Evolutionary conservation across 164 flowering plant species (phyloP), one percentile per base, ranked within the genome.

Genomic region (Aristolochia contorta): DNA sequence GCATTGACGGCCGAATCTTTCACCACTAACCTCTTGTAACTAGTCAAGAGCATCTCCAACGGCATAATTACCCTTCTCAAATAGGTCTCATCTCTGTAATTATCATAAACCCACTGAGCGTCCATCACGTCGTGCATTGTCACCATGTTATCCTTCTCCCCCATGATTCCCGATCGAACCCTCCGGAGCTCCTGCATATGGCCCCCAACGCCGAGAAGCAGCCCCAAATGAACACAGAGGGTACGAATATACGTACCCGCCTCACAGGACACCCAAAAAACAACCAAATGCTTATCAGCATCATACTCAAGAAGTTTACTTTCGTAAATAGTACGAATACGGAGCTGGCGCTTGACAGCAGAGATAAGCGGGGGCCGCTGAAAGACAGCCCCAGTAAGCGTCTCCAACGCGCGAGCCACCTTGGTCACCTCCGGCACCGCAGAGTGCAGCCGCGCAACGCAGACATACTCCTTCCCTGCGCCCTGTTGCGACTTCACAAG

Each of bases 1-100:
- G 92, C 92, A 77, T 86, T 86, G 30, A 86, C 92, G 7, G 92
- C 87, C 0, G 87, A 84, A 69, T 86, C 92, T 77, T 86, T 86
- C n/a, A 86, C 92, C 23, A 84, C 92, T 72, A 86, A 65, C 48
- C 92, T 78, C 87, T 86, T 86, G 62, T 86, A 84, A 59, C 85
- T 84, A 0, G 92, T 84, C 62, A 86, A 69, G 21, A 86, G 60
- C 7, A 80, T 83, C 54, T 86, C 92, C 6, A 86, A 75, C 0
- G 92, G 92, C 92, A 84, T 86, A 6, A 86, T 71, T 12, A 74
- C 87, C 65, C 92, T 64, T 71, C 89, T 78, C 68, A 86, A 58
- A 64, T 84, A 86, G 63, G 47, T 72, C 74, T 86, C 93, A 67
- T 82, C 89, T 63, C 79, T 70, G 43, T 70, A 70, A 71, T 81